Evolutionary conservation across 495 filamentous ascomycete species (phyloP), one percentile per base, ranked within the genome.

Genomic region (Aspergillus bertholletiae): DNA sequence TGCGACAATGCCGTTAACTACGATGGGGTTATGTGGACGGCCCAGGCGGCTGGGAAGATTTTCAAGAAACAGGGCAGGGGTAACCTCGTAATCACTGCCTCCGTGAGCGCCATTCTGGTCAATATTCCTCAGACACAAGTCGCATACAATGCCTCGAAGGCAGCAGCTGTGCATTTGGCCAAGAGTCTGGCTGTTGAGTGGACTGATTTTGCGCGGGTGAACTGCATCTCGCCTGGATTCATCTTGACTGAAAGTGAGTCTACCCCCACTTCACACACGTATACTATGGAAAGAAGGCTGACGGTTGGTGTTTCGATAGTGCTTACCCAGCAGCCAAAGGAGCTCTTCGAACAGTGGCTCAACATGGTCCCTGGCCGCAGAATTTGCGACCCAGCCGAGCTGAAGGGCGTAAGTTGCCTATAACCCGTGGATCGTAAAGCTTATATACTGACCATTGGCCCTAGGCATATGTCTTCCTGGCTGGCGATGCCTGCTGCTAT

Each of bases 201-300:
- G 71, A 65, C 68, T 9, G 69, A 74, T 23, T 72, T 64, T 26
- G 65, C 59, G 22, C 64, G 76, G 0, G 74, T 75, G 24, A 79
- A 79, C 56, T 72, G 64, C 37, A 68, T 78, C 24, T 74, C 72
- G 1, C 76, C 75, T 0, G 76, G 76, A 1, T 79, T 67, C 56
- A 74, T 76, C 53, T 62, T 67, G 23, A 78, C 74, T 22, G 62
- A 69, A 28, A 74, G 27, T 28, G 9, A 28, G 27, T 5, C 27
- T n/a, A n/a, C n/a, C n/a, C n/a, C n/a, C n/a, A n/a, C n/a, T n/a
- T n/a, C n/a, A n/a, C n/a, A n/a, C n/a, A n/a, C 27, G 5, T 28
- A 5, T 28, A 28, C 5, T 28, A 28, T 5, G 27, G 9, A 28
- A 5, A 9, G 27, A 28, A 28, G n/a, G n/a, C 9, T 71, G 54